Conservation (phyloP, 371 early-diverging fungal species). For the Batkoa obscura region DNA sequence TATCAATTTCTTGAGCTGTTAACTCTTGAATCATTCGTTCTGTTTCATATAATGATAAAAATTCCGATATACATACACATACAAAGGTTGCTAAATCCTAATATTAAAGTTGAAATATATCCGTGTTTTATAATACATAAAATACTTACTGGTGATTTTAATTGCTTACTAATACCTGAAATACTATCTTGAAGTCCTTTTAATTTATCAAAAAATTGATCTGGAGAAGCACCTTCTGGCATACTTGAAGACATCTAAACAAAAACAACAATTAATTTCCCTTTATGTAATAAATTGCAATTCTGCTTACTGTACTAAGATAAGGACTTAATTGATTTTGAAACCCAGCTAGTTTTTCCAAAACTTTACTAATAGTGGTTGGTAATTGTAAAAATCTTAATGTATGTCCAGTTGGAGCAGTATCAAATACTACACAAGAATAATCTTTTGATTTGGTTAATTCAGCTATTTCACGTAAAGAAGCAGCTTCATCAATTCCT, state of each 20-base stretch:
- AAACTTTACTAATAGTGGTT: constrained; percentile 83
- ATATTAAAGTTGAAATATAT: not conserved
- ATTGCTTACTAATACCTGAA: constrained; percentile 91
- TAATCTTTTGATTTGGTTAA: constrained; percentile 92
- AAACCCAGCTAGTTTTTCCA: constrained; percentile 81
- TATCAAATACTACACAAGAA: constrained; percentile 94
- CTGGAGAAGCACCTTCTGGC: constrained; percentile 74
- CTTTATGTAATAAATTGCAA: too few relatives aligned
- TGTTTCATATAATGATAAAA: constrained; percentile 95
- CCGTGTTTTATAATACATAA: too few relatives aligned
- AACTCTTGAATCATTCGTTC: constrained; percentile 98
- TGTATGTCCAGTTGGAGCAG: constrained; percentile 98
- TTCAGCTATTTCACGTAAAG: constrained; percentile 25
- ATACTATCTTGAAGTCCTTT: constrained; percentile 86
- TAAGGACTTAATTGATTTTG: constrained; percentile 87
- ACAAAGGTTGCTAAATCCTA: constrained; percentile 94
- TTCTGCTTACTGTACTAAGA: constrained; percentile 56
- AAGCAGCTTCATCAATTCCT: constrained; percentile 98
- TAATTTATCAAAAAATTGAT: constrained; percentile 86
- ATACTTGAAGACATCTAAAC: too few relatives aligned
- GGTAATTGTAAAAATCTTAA: constrained; percentile 96
- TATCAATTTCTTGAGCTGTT: constrained; percentile 88
- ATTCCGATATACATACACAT: constrained; percentile 97
- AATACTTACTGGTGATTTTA: constrained; percentile 71
- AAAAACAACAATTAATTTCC: too few relatives aligned